Conservation (phyloP, 2,329 filamentous ascomycete genomes). For the Ophioceras dolichostomum region DNA sequence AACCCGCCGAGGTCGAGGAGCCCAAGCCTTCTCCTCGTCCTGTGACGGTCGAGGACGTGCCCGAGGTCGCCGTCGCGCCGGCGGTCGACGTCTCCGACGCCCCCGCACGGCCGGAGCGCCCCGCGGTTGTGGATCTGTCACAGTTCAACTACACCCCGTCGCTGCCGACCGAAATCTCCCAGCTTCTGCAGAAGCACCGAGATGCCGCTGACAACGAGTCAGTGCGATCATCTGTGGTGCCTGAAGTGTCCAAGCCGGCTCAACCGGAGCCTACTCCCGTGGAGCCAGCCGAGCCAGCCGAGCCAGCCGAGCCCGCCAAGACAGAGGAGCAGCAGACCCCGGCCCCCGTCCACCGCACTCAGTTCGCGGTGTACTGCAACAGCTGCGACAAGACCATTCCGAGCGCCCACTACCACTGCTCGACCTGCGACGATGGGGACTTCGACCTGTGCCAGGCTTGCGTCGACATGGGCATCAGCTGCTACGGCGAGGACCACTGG, state of each 20-base stretch:
- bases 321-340: neutral
- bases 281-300: no score
- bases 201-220: no score
- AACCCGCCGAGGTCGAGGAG: slow-evolving; percentile 5
- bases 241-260: no score
- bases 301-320: neutral
- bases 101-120: no score
- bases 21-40: slow-evolving; percentile 8
- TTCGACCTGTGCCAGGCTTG: slow-evolving; percentile 85
- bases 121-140: no score
- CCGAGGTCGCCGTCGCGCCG: no score
- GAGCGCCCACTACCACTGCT: slow-evolving; percentile 86
- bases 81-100: no score
- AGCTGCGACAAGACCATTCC: slow-evolving; percentile 68
- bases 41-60: slow-evolving; percentile 38
- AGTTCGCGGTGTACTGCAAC: slow-evolving; percentile 91
- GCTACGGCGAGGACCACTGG: slow-evolving; percentile 74
- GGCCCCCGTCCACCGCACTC: slow-evolving; percentile 16
- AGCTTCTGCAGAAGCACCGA: no score
- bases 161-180: no score
- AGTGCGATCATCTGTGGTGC: no score
- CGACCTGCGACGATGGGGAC: slow-evolving; percentile 83
- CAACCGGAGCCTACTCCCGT: no score
- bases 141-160: no score
- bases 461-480: slow-evolving; percentile 62